These are phyloP conservation scores for Aspergillus kassunensis DNA, from an alignment of 495 filamentous ascomycete genomes.

Conservation along the genomic window DNA sequence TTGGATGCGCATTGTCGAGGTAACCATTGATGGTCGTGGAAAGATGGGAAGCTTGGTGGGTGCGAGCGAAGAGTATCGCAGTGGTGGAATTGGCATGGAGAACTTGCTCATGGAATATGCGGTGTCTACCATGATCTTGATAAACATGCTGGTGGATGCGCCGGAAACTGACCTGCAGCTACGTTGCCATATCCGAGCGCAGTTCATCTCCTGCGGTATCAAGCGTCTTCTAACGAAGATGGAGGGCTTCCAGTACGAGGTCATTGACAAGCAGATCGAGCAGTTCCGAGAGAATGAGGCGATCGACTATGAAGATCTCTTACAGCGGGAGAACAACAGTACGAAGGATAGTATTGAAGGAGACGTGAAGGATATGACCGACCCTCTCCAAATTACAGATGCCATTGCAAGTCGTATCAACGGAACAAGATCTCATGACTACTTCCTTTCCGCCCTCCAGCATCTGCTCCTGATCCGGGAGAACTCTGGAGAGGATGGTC, in stretches of 20 bases:
- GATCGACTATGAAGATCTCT: slow-evolving; percentile 95
- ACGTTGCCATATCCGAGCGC: slow-evolving; percentile 88
- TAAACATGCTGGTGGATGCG: slow-evolving; percentile 96
- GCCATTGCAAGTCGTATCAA: slow-evolving; percentile 85
- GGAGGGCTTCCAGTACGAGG: slow-evolving; percentile 97
- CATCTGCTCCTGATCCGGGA: slow-evolving; percentile 92
- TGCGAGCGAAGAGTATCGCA: slow-evolving; percentile 93
- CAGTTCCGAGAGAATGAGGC: slow-evolving; percentile 89
- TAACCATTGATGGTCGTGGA: slow-evolving; percentile 91
- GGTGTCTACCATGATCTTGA: slow-evolving; percentile 86
- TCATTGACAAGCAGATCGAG: slow-evolving; percentile 98
- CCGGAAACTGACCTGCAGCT: slow-evolving; percentile 84
- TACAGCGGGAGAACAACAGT: slow-evolving; percentile 85
- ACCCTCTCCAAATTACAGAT: slow-evolving; percentile 88
- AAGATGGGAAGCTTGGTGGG: slow-evolving; percentile 98
- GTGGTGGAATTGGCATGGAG: slow-evolving; percentile 97
- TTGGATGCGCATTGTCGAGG: slow-evolving; percentile 98
- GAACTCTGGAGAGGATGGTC: slow-evolving; percentile 85
- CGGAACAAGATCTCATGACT: slow-evolving; percentile 82
- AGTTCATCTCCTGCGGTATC: slow-evolving; percentile 94
- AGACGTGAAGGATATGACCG: slow-evolving; percentile 89
- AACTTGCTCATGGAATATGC: slow-evolving; percentile 99
- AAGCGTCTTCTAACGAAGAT: slow-evolving; percentile 93
- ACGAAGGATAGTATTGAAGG: slow-evolving; percentile 87
- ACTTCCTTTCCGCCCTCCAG: slow-evolving; percentile 93